Percentiles rank a stretch among this genome's conserved stretches.
These are phyloP conservation scores for Entomortierella parvispora DNA, from an alignment of 192 early-diverging fungal genomes.

Conservation along the genomic window DNA sequence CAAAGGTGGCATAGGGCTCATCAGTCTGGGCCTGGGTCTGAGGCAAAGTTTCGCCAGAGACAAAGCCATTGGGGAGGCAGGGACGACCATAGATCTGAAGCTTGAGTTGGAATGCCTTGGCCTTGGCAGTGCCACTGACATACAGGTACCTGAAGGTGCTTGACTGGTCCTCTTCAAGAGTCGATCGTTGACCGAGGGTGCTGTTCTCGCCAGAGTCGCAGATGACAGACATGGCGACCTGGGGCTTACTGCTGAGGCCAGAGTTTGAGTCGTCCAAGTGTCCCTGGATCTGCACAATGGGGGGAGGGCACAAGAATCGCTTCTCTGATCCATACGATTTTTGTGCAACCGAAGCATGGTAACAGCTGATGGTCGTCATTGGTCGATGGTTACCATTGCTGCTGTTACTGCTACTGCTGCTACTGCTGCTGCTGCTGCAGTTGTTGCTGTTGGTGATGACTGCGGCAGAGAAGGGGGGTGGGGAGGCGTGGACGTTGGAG, in stretches of 20 bases:
- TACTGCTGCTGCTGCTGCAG: background rate
- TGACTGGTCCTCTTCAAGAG: constrained; percentile 61
- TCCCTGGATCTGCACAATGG: constrained; percentile 68
- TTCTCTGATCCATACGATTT: constrained; percentile 96
- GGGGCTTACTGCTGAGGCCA: constrained; percentile 60
- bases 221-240: constrained; percentile 70
- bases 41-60: constrained; percentile 16
- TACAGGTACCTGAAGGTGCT: constrained; percentile 82
- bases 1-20: constrained; percentile 67
- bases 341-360: constrained; percentile 87
- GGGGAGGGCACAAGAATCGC: constrained; percentile 84
- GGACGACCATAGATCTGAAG: constrained; percentile 64
- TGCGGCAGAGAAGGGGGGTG: constrained; percentile 7
- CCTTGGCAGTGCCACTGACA: constrained; percentile 82
- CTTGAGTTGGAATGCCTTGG: constrained; percentile 79
- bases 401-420: background rate
- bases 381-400: constrained; percentile 1
- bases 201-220: constrained; percentile 68
- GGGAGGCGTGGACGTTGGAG: constrained; percentile 18
- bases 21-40: constrained; percentile 30
- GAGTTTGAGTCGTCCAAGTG: constrained; percentile 50
- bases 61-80: constrained; percentile 42
- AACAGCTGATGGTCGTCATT: constrained; percentile 76
- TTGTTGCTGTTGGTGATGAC: background rate
- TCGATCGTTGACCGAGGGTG: constrained; percentile 59